Evolutionary conservation across 208 protist species (phyloP).

Genomic region (Crithidia fasciculata): DNA sequence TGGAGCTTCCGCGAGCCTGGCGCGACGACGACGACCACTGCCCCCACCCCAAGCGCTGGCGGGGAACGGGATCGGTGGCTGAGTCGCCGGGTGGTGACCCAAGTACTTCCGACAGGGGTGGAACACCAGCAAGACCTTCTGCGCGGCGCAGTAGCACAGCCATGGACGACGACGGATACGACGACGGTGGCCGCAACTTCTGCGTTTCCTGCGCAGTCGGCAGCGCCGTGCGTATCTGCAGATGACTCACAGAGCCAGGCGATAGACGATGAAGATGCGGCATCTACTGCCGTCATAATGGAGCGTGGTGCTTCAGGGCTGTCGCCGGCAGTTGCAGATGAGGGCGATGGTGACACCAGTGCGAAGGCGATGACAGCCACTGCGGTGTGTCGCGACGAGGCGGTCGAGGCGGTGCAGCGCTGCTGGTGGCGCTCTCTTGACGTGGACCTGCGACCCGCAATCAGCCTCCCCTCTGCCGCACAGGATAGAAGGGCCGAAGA

Average conservation of each 20-base stretch:
- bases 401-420: slow-evolving; percentile 18
- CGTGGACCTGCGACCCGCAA: slow-evolving; percentile 10
- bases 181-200: background rate
- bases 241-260: too few species aligned
- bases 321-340: background rate
- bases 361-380: background rate
- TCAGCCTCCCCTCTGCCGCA: slow-evolving; percentile 5
- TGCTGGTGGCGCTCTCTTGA: slow-evolving; percentile 26
- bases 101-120: slow-evolving; percentile 27
- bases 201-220: background rate
- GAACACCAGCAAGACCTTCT: background rate
- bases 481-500: too few species aligned
- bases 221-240: too few species aligned
- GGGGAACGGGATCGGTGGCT: background rate
- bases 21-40: background rate
- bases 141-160: too few species aligned
- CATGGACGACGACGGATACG: too few species aligned
- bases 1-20: slow-evolving; percentile 68
- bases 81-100: slow-evolving; percentile 8
- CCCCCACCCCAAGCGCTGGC: background rate
- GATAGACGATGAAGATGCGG: too few species aligned
- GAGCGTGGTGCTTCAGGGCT: background rate
- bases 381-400: slow-evolving; percentile 20
- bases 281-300: too few species aligned
- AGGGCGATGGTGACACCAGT: background rate